Base-by-base conservation (phyloP, 805 yeast species). In the Zygosaccharomyces pseudorouxii region DNA sequence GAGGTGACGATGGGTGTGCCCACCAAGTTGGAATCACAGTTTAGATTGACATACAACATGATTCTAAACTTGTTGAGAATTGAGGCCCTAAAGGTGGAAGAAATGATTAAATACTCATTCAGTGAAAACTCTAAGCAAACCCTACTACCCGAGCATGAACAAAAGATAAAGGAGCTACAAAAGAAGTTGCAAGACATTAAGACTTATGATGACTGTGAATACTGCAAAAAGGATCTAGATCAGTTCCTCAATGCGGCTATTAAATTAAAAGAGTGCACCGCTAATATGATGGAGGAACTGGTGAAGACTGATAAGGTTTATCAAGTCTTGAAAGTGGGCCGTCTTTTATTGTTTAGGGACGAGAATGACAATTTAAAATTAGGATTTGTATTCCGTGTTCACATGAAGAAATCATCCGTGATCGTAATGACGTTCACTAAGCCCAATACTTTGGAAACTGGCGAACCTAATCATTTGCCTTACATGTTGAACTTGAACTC, bases 61-160 rank as follows among this genome's bases (percentile, higher is more conserved):
- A 92, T 90, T 56, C 75, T 93, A 64, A 93, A 92, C 61, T 70
- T 93, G 52, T 73, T 93, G 55, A 79, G 99, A 64, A 89, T 93
- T 49, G 99, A 93, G 65, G 97, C 98, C 0, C 72, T 93, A 53
- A 80, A 85, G 57, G 98, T 93, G n/a, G 99, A 93, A 63, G 99
- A 93, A 64, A 93, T 93, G 96, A 92, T 93, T 59, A 92, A 90
- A 63, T 86, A 92, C 54, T 89, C 97, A 0, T 93, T 93, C 67
- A 81, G 95, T 68, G 99, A 93, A 63, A 90, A 93, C 60, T 75
- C 90, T 0, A 77, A 90, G 0, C 97, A 92, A 63, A 79, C 89
- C 0, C 69, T 90, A 56, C 69, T 89, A 45, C 97, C 97, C 0
- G 95, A 89, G 54, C 93, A 88, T 60, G 84, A 89, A 64, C 75